Conservation (phyloP, 2,329 filamentous ascomycete species). For the Myriosclerotinia duriaeana region DNA sequence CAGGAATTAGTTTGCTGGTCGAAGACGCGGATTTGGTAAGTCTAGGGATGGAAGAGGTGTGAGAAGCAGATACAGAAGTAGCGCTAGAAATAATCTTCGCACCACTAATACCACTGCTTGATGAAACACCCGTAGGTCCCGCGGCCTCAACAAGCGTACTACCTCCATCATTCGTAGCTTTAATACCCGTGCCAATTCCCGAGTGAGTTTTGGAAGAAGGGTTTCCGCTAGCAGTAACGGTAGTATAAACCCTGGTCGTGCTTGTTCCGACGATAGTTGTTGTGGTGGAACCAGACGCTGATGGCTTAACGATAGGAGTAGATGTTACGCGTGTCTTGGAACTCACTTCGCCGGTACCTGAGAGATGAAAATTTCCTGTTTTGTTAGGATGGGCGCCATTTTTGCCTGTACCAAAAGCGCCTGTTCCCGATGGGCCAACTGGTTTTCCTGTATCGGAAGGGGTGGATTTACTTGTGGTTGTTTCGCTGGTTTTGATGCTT, state of each 20-base stretch:
- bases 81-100: not conserved
- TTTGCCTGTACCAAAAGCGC: not conserved
- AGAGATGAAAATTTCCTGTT: not conserved
- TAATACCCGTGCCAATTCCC: not conserved
- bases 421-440: not conserved
- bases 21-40: too few species aligned
- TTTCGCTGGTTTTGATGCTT: not conserved
- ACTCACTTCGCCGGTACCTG: not conserved
- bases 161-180: not conserved
- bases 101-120: not conserved
- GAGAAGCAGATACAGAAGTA: too few species aligned
- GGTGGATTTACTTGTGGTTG: too few species aligned
- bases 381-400: not conserved
- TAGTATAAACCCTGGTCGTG: conserved; percentile 9
- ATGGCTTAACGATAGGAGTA: not conserved
- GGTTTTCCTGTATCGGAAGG: not conserved
- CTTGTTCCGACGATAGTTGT: not conserved
- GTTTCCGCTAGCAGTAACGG: not conserved
- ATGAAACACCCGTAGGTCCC: not conserved
- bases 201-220: not conserved
- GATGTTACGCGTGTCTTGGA: not conserved
- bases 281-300: not conserved
- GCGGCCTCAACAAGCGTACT: not conserved
- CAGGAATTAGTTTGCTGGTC: too few species aligned
- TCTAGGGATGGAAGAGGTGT: too few species aligned